A percentile compares a stretch with the other conserved stretches of the same genome.
Conservation (phyloP, 352 stramenopile genomes). For the Phytopythium mirpurense region DNA sequence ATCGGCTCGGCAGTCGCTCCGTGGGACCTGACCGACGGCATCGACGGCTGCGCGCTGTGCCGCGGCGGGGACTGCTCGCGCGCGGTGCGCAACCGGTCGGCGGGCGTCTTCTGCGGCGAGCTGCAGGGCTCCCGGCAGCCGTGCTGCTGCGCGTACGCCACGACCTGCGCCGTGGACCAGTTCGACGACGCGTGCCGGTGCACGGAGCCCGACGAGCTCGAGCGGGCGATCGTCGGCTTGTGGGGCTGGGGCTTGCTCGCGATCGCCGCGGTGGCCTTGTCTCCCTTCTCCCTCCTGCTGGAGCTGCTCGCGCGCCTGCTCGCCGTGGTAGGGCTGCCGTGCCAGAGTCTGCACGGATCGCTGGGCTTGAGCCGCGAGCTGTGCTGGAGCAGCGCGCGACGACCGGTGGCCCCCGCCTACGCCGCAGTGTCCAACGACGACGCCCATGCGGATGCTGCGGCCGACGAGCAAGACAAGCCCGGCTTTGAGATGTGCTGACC, state of each 20-base stretch:
- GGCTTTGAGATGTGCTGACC: background rate
- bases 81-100: conserved; percentile 40
- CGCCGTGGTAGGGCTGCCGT: background rate
- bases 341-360: background rate
- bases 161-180: conserved; percentile 71
- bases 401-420: background rate
- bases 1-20: background rate
- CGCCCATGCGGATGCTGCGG: background rate
- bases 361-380: background rate
- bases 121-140: conserved; percentile 52
- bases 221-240: conserved; percentile 10
- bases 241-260: conserved; percentile 2
- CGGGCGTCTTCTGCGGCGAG: conserved; percentile 65
- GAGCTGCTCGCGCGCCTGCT: conserved; percentile 3
- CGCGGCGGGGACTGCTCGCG: conserved; percentile 63
- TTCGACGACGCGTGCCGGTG: conserved; percentile 65
- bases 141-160: conserved; percentile 67
- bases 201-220: conserved; percentile 14
- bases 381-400: background rate
- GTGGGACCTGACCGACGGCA: conserved; percentile 3
- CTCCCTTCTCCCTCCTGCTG: conserved; percentile 1
- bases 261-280: conserved; percentile 1
- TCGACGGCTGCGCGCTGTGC: conserved; percentile 50
- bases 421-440: background rate
- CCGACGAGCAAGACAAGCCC: background rate